Percentiles rank a stretch among this genome's conserved stretches.
Evolutionary conservation across 306 rosid genomes (phyloP).

Genomic region (Prunus mira): DNA sequence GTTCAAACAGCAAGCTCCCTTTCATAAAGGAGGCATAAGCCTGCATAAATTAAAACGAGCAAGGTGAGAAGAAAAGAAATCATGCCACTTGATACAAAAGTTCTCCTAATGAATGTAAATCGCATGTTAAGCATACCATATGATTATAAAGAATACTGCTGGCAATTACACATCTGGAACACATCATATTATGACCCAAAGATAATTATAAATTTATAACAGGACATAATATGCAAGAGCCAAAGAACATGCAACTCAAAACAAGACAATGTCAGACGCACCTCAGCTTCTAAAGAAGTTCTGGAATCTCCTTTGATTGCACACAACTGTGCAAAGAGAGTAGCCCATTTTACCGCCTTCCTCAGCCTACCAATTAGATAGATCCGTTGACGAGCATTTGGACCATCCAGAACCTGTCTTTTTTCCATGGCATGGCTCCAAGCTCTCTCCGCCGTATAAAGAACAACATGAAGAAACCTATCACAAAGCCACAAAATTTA

Average conservation of each 20-base stretch:
- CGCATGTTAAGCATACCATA: not conserved
- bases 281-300: conserved; percentile 99
- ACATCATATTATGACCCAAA: not conserved
- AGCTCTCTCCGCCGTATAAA: conserved; percentile 92
- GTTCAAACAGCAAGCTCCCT: conserved; percentile 93
- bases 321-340: conserved; percentile 80
- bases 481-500: conserved; percentile 29
- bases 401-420: conserved; percentile 94
- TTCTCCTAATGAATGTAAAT: not conserved
- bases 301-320: conserved; percentile 88
- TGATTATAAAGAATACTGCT: not conserved
- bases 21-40: conserved; percentile 96
- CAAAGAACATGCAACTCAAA: not conserved
- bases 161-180: not conserved
- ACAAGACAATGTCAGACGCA: conserved; percentile 26
- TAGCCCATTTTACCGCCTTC: conserved; percentile 96
- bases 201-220: not conserved
- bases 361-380: conserved; percentile 96
- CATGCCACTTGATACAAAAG: not conserved
- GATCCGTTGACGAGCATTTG: conserved; percentile 76
- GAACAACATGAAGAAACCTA: conserved; percentile 91
- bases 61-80: conserved; percentile 10
- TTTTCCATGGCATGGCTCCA: conserved; percentile 99
- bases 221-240: not conserved
- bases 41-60: conserved; percentile 33